Evolutionary conservation across 371 early-diverging fungal species (phyloP).

Genomic region (Circinella minor): DNA sequence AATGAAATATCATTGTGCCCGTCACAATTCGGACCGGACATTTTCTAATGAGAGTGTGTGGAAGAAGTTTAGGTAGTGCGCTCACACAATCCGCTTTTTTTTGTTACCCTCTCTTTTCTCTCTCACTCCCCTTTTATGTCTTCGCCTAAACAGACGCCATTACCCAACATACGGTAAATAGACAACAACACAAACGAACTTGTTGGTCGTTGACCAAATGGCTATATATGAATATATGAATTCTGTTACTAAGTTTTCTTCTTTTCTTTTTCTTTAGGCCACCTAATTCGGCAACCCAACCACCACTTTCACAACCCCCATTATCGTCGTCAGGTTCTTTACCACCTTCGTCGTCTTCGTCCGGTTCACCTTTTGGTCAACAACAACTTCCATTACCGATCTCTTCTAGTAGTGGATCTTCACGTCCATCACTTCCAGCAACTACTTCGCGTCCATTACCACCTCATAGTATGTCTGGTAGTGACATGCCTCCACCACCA

Average conservation of each 20-base stretch:
- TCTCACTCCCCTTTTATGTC: conserved; percentile 11
- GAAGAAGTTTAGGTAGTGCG: background rate
- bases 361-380: conserved; percentile 13
- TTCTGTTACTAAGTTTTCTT: too few species aligned
- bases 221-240: too few species aligned
- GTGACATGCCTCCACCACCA: conserved; percentile 13
- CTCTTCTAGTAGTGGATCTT: conserved; percentile 8
- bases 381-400: conserved; percentile 15
- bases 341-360: background rate
- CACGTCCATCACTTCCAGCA: conserved; percentile 14
- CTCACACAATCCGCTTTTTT: background rate
- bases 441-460: conserved; percentile 15
- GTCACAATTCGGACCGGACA: background rate
- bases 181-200: background rate
- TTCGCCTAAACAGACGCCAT: conserved; percentile 20
- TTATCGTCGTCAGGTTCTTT: conserved; percentile 11
- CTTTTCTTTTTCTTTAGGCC: conserved; percentile 2
- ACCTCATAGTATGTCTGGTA: conserved; percentile 8
- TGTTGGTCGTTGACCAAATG: background rate
- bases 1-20: too few species aligned
- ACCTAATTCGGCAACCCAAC: conserved; percentile 3
- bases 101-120: background rate
- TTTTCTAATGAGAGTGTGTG: background rate
- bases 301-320: conserved; percentile 14
- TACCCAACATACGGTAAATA: conserved; percentile 19